A percentile compares a stretch with the other conserved stretches of the same genome.
phyloP scores from a whole-genome alignment of 345 rosid species.

The Euphorbia tirucalli region DNA sequence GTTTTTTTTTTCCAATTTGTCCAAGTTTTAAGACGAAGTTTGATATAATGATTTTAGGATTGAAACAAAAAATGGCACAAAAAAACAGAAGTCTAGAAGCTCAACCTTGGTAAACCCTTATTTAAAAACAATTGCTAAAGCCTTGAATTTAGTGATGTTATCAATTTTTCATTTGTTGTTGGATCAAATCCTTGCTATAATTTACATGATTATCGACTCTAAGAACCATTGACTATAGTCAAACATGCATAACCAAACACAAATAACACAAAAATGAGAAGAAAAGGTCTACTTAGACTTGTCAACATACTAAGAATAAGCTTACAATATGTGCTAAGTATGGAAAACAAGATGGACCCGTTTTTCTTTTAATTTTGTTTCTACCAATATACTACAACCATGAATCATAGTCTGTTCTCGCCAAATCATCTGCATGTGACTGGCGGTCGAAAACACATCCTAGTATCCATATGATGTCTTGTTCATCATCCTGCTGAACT shows the following conservation, averaged over 20 bases:
- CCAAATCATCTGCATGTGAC: not conserved
- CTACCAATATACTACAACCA: constrained; percentile 18
- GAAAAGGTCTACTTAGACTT: not conserved
- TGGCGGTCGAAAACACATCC: too few relatives aligned
- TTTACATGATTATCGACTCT: too few relatives aligned
- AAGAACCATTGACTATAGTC: not conserved
- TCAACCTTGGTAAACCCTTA: too few relatives aligned
- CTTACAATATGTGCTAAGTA: not conserved
- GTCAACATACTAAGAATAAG: not conserved
- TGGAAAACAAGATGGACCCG: not conserved
- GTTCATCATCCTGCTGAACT: constrained; percentile 72
- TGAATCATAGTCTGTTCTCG: constrained; percentile 1
- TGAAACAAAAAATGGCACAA: too few relatives aligned
- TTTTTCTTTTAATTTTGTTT: not conserved
- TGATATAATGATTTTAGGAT: too few relatives aligned
- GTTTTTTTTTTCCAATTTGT: too few relatives aligned
- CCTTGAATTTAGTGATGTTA: too few relatives aligned
- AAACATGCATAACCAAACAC: not conserved
- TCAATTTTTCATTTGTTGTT: too few relatives aligned
- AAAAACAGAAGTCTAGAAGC: too few relatives aligned
- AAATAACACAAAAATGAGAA: not conserved
- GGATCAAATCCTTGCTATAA: too few relatives aligned
- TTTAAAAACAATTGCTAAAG: too few relatives aligned
- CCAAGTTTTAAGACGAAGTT: too few relatives aligned
- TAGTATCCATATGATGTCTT: constrained; percentile 51